A percentile compares a stretch with the other conserved stretches of the same genome.
Evolutionary conservation across 208 protist species (phyloP).

Genomic region (Leishmania amazonensis): DNA sequence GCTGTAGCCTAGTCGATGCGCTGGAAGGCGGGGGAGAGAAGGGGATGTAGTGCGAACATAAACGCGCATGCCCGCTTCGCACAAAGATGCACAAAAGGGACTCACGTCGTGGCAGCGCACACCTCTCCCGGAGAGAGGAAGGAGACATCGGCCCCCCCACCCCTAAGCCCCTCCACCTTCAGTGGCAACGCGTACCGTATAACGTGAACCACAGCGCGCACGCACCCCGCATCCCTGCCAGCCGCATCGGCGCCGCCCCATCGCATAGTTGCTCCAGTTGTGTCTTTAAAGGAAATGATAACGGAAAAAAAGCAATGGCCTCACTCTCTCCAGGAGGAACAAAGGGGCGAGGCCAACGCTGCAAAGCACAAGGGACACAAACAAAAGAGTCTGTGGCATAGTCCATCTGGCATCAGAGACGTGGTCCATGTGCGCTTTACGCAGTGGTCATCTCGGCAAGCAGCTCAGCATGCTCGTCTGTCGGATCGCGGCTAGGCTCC

Average conservation of each 20-base stretch:
- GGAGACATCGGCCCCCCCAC: background rate
- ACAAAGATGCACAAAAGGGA: background rate
- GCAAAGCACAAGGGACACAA: background rate
- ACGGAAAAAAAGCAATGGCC: background rate
- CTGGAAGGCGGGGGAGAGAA: background rate
- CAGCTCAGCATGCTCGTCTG: slow-evolving; percentile 92
- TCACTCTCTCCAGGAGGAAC: too few species aligned
- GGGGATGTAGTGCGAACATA: background rate
- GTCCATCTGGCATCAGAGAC: slow-evolving; percentile 13
- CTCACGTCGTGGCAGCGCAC: background rate
- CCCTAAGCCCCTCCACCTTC: background rate
- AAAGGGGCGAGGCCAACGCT: background rate
- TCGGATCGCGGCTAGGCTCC: slow-evolving; percentile 88
- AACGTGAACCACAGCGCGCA: background rate
- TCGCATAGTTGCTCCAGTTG: background rate
- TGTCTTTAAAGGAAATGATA: background rate
- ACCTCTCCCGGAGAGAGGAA: background rate
- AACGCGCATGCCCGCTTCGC: background rate
- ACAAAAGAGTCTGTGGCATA: slow-evolving; percentile 23
- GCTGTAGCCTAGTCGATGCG: background rate
- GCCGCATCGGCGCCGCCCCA: background rate
- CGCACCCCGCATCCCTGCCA: background rate
- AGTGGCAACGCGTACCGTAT: background rate
- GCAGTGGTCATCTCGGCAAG: slow-evolving; percentile 57
- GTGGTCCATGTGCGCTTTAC: slow-evolving; percentile 11